These are phyloP conservation scores for Chiua virens DNA, from an alignment of 768 basidiomycete genomes.

Conservation along the genomic window DNA sequence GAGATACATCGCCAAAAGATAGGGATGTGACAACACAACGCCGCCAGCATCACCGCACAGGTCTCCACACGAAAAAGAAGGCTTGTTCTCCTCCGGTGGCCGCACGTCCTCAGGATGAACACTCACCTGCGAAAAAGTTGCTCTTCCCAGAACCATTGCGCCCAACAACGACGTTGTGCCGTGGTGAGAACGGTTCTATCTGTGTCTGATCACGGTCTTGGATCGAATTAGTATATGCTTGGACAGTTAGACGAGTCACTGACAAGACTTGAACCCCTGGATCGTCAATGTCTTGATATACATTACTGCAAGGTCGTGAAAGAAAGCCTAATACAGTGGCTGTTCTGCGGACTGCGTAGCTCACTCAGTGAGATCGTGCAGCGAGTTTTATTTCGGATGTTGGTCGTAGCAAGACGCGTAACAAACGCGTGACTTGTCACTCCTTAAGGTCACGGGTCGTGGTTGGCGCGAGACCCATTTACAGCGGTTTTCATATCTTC, in stretches of 20 bases:
- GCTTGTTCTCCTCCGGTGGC: no score
- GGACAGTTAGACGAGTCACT: constrained; percentile 18
- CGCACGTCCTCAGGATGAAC: not conserved
- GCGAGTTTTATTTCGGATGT: no score
- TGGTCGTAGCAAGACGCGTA: constrained; percentile 5
- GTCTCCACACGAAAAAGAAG: no score
- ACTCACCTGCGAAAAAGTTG: constrained; percentile 93
- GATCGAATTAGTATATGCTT: constrained; percentile 3
- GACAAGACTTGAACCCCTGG: constrained; percentile 98
- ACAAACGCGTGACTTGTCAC: constrained; percentile 19
- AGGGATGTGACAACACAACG: no score
- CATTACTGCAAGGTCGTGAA: constrained; percentile 39
- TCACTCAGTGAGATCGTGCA: not conserved
- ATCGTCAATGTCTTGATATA: constrained; percentile 89
- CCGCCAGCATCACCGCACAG: no score
- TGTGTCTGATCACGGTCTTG: constrained; percentile 85
- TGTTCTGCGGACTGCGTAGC: not conserved
- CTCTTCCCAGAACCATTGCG: constrained; percentile 98
- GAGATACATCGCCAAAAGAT: not conserved
- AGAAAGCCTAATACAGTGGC: not conserved
- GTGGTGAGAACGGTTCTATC: constrained; percentile 92
- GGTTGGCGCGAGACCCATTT: no score
- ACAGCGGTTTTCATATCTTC: no score
- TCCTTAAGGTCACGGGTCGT: not conserved
- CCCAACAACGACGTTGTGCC: constrained; percentile 95